Evolutionary conservation across 2,329 filamentous ascomycete genomes (phyloP).

Genomic region (Alternaria ethzedia): DNA sequence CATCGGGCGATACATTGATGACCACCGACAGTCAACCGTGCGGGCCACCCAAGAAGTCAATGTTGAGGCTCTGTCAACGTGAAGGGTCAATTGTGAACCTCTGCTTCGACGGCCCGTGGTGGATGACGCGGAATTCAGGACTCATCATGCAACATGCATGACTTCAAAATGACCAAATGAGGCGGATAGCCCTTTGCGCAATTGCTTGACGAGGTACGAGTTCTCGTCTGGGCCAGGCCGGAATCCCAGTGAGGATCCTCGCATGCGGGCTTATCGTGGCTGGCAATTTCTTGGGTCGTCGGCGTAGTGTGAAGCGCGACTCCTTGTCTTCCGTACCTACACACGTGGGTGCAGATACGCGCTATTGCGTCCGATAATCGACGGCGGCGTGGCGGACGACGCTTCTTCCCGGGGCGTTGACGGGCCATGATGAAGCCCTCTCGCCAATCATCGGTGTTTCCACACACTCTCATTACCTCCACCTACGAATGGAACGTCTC

Average conservation of each 20-base stretch:
- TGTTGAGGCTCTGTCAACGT: neutral
- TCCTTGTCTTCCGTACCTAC: constrained; percentile 9
- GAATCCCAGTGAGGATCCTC: constrained; percentile 34
- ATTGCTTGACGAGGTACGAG: neutral
- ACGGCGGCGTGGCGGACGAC: constrained; percentile 25
- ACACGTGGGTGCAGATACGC: constrained; percentile 23
- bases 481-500: constrained; percentile 23
- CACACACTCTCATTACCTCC: constrained; percentile 14
- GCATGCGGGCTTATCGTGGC: constrained; percentile 24
- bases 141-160: neutral
- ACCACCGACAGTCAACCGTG: constrained; percentile 11
- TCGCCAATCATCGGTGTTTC: constrained; percentile 17
- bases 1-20: constrained; percentile 28
- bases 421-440: constrained; percentile 10
- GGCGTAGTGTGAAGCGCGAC: constrained; percentile 10
- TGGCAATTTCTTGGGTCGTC: constrained; percentile 13
- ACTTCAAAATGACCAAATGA: neutral
- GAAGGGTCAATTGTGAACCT: neutral
- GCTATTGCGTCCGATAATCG: constrained; percentile 18
- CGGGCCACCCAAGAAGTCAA: constrained; percentile 14
- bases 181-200: neutral
- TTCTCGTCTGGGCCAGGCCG: constrained; percentile 21
- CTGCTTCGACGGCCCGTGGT: neutral
- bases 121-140: neutral
- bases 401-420: constrained; percentile 27